Evolutionary conservation across 2,329 filamentous ascomycete species (phyloP).

Genomic region (Penicillium sp.): DNA sequence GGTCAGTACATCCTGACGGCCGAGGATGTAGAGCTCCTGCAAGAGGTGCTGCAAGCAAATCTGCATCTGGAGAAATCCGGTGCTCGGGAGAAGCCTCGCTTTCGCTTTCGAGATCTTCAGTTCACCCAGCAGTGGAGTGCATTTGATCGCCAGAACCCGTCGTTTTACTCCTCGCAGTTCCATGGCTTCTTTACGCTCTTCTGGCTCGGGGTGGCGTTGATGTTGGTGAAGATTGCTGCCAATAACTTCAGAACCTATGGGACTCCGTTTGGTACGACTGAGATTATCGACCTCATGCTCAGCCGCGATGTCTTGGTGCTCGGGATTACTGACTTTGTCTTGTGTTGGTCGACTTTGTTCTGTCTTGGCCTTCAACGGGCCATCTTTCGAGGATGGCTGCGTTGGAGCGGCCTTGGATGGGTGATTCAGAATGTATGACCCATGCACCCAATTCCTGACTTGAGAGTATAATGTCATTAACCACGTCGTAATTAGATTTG

Average conservation of each 20-base stretch:
- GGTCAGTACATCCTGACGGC: constrained; percentile 53
- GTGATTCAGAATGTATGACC: constrained; percentile 64
- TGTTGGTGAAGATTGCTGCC: constrained; percentile 67
- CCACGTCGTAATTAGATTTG: constrained; percentile 57
- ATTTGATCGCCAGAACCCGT: constrained; percentile 72
- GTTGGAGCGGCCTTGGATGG: constrained; percentile 71
- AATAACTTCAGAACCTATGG: constrained; percentile 71
- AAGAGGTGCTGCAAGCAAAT: constrained; percentile 48
- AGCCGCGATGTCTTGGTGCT: constrained; percentile 54
- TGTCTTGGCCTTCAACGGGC: constrained; percentile 66
- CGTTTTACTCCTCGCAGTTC: constrained; percentile 68
- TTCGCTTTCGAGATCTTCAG: constrained; percentile 58
- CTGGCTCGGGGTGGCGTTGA: constrained; percentile 64
- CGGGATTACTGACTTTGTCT: constrained; percentile 65
- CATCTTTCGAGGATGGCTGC: constrained; percentile 61
- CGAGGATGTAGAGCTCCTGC: constrained; percentile 51
- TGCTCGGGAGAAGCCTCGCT: constrained; percentile 37
- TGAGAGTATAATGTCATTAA: background rate
- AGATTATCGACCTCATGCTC: constrained; percentile 72
- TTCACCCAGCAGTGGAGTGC: constrained; percentile 74
- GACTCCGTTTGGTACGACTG: constrained; percentile 68
- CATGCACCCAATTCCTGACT: too few species aligned
- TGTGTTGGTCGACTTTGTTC: constrained; percentile 67
- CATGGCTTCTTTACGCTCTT: constrained; percentile 80
- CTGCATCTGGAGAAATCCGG: constrained; percentile 43